Evolutionary conservation across 2,329 filamentous ascomycete species (phyloP), one percentile per base, ranked within the genome.

Genomic region (Penicillium vulpinum): DNA sequence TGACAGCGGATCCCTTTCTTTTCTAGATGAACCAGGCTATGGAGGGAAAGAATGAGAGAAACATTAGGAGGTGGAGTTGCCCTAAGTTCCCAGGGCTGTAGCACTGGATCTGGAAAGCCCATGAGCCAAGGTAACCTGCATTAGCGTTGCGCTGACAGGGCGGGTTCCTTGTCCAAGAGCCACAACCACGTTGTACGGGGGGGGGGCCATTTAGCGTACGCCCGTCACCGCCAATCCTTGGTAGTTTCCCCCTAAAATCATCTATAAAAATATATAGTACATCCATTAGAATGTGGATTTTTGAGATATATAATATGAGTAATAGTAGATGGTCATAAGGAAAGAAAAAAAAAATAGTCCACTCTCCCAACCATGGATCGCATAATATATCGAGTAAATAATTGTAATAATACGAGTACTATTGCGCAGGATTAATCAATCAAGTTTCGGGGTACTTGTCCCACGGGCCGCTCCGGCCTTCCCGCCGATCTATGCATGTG

Each of bases 31-130:
- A 43, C 45, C 38, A 39, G 29, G 21, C 18, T 39, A n/a, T 10
- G 41, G 44, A 43, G 31, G 36, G 22, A 21, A 41, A 43, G 16
- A 54, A 22, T 38, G 51, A 52, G 57, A 60, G 57, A 59, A 57
- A 16, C 29, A 54, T 51, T 57, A 60, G 43, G 51, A 46, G 47
- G 61, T 63, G 66, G 68, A 66, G 63, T n/a, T 58, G 60, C 66
- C 59, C 66, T 69, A 68, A 60, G 64, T 67, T 71, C 69, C 71
- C 71, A 68, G 70, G 66, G 67, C 71, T 71, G 64, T 66, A 72
- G 71, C 63, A 67, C 67, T 70, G 71, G 72, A 68, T 67, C 64
- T 61, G 59, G 57, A 62, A 64, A 57, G 60, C 58, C 63, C 64
- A 66, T 63, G 54, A 62, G 59, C 62, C 63, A 69, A 67, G 71